Percentiles rank a stretch among this genome's conserved stretches.
phyloP scores from a whole-genome alignment of 768 basidiomycete genomes.

The Naganishia kalamii region DNA sequence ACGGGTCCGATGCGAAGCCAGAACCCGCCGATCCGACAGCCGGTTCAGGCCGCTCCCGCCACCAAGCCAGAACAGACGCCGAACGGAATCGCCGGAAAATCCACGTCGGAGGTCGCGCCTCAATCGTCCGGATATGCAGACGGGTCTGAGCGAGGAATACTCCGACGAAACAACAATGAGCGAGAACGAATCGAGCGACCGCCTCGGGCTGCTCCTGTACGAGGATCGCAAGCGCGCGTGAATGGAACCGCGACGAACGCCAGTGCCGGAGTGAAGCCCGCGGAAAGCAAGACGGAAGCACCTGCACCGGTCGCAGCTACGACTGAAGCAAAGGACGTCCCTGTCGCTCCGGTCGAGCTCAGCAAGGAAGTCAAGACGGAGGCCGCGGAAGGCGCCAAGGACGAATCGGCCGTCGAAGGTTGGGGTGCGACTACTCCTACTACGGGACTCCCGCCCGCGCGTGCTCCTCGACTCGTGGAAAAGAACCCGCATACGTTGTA shows the following conservation, averaged over 20 bases:
- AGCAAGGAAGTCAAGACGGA: conserved; percentile 17
- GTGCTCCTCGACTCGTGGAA: not conserved
- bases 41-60: not conserved
- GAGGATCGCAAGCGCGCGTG: not conserved
- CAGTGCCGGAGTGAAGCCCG: not conserved
- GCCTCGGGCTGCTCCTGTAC: not conserved
- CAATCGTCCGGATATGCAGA: not conserved
- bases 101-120: not conserved
- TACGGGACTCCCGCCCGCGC: not conserved
- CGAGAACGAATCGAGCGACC: conserved; percentile 7
- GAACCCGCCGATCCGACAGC: not conserved
- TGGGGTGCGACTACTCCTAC: conserved; percentile 4
- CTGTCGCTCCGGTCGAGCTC: conserved; percentile 6
- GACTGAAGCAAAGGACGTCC: conserved; percentile 9
- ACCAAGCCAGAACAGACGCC: not conserved
- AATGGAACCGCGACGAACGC: not conserved
- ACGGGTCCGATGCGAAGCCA: conserved; percentile 12
- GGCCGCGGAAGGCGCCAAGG: not conserved
- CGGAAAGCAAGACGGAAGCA: too few relatives aligned
- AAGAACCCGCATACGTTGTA: conserved; percentile 36
- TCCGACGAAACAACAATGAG: conserved; percentile 1
- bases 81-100: not conserved
- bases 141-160: not conserved
- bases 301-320: not conserved
- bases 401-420: conserved; percentile 14